Conservation (phyloP, 2,329 filamentous ascomycete genomes). For the Fusarium sp. region DNA sequence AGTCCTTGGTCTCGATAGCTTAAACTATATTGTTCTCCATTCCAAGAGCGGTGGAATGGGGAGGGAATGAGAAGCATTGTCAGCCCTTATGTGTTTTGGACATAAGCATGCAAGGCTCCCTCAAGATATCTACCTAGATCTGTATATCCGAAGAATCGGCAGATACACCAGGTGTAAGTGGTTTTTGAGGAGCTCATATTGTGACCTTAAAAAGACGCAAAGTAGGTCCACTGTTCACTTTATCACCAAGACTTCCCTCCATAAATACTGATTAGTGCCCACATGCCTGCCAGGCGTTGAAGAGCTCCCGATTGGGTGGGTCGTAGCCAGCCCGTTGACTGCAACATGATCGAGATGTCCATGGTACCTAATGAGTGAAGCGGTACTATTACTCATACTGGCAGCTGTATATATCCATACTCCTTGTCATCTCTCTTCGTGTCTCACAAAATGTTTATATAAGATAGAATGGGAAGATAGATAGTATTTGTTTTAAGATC, state of each 20-base stretch:
- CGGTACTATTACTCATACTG: neutral
- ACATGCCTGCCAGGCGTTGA: neutral
- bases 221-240: neutral
- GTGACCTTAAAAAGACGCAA: neutral
- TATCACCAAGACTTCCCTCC: neutral
- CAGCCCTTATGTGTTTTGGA: neutral
- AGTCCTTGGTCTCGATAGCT: neutral
- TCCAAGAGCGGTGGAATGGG: neutral
- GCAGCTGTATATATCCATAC: neutral
- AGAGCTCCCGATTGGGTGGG: neutral
- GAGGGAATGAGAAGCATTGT: neutral
- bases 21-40: neutral
- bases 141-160: neutral
- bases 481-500: neutral
- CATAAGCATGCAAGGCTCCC: neutral
- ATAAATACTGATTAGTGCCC: neutral
- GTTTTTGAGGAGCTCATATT: neutral
- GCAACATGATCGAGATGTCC: neutral
- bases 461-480: neutral
- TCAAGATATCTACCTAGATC: neutral
- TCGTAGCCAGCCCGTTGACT: neutral
- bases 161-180: neutral
- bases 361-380: neutral
- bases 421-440: fast-evolving
- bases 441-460: neutral